These are phyloP conservation scores for Epichloe amarillans DNA, from an alignment of 2,329 filamentous ascomycete species.

Conservation along the genomic window DNA sequence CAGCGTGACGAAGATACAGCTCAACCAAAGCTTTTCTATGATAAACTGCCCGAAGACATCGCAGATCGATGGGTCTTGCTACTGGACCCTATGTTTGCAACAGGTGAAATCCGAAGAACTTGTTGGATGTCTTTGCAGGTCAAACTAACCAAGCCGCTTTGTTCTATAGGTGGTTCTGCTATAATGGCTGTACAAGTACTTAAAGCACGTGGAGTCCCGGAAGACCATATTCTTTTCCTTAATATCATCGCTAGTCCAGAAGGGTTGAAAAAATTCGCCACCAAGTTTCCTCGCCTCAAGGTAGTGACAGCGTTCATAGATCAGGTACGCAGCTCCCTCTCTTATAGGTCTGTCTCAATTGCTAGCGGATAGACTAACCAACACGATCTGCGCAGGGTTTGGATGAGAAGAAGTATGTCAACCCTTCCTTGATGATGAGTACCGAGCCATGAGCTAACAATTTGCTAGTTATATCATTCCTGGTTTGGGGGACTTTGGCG, in stretches of 20 bases:
- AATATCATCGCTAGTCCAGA: constrained; percentile 97
- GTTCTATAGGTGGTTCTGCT: constrained; percentile 64
- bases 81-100: constrained; percentile 98
- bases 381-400: constrained; percentile 43
- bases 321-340: constrained; percentile 33
- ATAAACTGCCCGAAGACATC: constrained; percentile 93
- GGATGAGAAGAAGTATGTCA: constrained; percentile 81
- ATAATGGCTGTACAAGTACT: constrained; percentile 95
- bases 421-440: not conserved
- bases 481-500: constrained; percentile 87
- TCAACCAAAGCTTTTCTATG: constrained; percentile 88
- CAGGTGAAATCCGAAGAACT: constrained; percentile 40
- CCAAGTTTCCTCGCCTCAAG: constrained; percentile 75
- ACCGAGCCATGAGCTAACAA: constrained; percentile 20
- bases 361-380: not conserved
- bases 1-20: constrained; percentile 93
- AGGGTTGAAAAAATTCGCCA: constrained; percentile 77
- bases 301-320: constrained; percentile 96
- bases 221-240: constrained; percentile 89
- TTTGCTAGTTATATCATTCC: constrained; percentile 76
- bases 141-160: not conserved
- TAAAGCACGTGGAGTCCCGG: constrained; percentile 78
- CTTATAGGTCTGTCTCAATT: not conserved
- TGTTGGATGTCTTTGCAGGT: not conserved
- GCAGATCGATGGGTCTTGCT: constrained; percentile 83